Percentiles rank a stretch among this genome's conserved stretches.
phyloP scores from a whole-genome alignment of 176 grass and related monocot genomes.

The Oryza coarctata region DNA sequence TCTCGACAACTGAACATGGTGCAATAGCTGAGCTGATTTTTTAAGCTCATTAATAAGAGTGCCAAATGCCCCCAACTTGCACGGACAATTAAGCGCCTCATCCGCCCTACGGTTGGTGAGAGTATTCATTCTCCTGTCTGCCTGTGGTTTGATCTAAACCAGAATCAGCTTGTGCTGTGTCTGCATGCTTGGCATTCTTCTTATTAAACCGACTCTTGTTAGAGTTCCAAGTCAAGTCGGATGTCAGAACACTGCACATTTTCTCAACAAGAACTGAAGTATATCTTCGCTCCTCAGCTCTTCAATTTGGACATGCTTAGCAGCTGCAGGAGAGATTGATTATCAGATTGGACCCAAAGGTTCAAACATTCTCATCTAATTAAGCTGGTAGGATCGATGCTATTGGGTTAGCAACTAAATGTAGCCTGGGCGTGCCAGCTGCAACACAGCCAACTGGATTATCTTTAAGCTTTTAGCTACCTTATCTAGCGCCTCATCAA shows the following conservation, averaged over 20 bases:
- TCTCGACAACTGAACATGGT: not conserved
- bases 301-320: no score
- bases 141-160: not conserved
- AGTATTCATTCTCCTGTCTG: slow-evolving; percentile 10
- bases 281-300: no score
- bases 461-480: no score
- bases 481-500: not conserved
- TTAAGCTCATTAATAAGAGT: not conserved
- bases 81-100: not conserved
- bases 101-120: not conserved
- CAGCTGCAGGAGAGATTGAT: not conserved
- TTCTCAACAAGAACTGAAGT: not conserved
- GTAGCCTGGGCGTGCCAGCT: not conserved
- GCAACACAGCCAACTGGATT: no score
- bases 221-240: not conserved
- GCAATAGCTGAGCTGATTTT: slow-evolving; percentile 18
- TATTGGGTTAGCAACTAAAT: slow-evolving; percentile 18
- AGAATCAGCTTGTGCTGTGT: not conserved
- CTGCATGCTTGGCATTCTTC: not conserved
- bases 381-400: not conserved
- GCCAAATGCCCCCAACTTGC: not conserved
- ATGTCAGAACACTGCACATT: not conserved
- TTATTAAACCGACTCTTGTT: not conserved
- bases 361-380: not conserved
- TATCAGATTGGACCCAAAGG: not conserved